A percentile compares a stretch with the other conserved stretches of the same genome.
Evolutionary conservation across 306 rosid species (phyloP).

Genomic region (Lotus japonicus): DNA sequence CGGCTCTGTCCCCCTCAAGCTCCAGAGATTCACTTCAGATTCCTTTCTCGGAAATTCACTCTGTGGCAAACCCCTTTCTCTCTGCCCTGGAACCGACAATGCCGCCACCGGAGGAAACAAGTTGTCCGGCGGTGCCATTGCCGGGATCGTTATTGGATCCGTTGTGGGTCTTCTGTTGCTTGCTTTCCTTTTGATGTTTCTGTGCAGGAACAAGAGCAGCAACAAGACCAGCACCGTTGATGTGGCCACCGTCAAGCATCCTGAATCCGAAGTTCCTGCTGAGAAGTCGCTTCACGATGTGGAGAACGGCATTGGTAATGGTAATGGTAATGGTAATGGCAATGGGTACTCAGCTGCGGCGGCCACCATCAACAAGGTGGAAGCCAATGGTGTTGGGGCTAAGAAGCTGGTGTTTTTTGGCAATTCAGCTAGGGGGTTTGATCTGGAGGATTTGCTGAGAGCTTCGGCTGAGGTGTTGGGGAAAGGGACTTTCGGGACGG

Average conservation of each 20-base stretch:
- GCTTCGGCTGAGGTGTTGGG: conserved; percentile 77
- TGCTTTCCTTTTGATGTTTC: conserved; percentile 25
- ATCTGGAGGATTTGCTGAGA: conserved; percentile 62
- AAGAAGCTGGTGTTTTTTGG: conserved; percentile 60
- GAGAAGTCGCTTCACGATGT: conserved; percentile 29
- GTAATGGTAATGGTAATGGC: conserved; percentile 23
- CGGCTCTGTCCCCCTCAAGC: conserved; percentile 46
- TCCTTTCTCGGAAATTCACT: conserved; percentile 55
- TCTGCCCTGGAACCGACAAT: conserved; percentile 31
- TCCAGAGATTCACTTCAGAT: conserved; percentile 28
- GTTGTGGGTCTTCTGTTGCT: conserved; percentile 35
- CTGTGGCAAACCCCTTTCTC: conserved; percentile 49
- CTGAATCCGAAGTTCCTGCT: conserved; percentile 22
- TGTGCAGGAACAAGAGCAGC: conserved; percentile 38
- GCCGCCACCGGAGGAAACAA: background rate
- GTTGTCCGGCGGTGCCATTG: conserved; percentile 48
- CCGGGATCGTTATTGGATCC: conserved; percentile 58
- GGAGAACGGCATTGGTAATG: conserved; percentile 34
- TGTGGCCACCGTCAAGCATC: conserved; percentile 28
- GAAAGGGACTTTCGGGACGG: conserved; percentile 66
- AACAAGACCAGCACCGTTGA: conserved; percentile 42
- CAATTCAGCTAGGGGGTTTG: conserved; percentile 36
- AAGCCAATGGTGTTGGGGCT: conserved; percentile 10
- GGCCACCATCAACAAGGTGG: conserved; percentile 18
- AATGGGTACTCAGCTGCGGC: conserved; percentile 29